Conservation (phyloP, 176 grass and related monocot genomes). For the Ampelocalamus luodianensis region DNA sequence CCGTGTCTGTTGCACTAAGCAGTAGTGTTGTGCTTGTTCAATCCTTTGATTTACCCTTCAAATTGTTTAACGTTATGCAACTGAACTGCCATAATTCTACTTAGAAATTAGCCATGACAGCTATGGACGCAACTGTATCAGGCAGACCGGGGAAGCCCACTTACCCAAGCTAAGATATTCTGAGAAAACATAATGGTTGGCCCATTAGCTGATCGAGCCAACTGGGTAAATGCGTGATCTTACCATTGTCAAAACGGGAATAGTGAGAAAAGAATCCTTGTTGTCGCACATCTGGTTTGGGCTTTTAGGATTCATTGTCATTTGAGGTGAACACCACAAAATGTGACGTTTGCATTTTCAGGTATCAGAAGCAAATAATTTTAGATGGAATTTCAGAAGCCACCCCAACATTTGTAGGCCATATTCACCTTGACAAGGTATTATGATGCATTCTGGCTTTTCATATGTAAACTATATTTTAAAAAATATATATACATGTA, state of each 20-base stretch:
- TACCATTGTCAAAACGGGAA: constrained; percentile 19
- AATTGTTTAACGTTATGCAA: constrained; percentile 14
- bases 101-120: constrained; percentile 1
- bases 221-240: constrained; percentile 20
- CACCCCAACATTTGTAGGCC: constrained; percentile 72
- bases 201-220: not conserved
- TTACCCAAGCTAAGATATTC: not conserved
- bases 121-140: not conserved
- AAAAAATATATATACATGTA: not conserved
- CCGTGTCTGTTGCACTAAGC: constrained; percentile 6
- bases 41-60: not conserved
- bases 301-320: constrained; percentile 22
- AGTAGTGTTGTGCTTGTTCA: not conserved
- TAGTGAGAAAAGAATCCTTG: not conserved
- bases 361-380: constrained; percentile 67
- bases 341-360: constrained; percentile 48
- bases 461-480: constrained; percentile 18
- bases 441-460: constrained; percentile 24
- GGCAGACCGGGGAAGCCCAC: not conserved
- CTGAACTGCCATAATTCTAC: not conserved
- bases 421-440: constrained; percentile 92
- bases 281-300: not conserved
- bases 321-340: constrained; percentile 10
- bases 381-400: constrained; percentile 59
- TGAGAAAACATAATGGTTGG: not conserved